These are phyloP conservation scores for Nicotiana noctiflora DNA, from an alignment of 257 asterid species.

Conservation along the genomic window DNA sequence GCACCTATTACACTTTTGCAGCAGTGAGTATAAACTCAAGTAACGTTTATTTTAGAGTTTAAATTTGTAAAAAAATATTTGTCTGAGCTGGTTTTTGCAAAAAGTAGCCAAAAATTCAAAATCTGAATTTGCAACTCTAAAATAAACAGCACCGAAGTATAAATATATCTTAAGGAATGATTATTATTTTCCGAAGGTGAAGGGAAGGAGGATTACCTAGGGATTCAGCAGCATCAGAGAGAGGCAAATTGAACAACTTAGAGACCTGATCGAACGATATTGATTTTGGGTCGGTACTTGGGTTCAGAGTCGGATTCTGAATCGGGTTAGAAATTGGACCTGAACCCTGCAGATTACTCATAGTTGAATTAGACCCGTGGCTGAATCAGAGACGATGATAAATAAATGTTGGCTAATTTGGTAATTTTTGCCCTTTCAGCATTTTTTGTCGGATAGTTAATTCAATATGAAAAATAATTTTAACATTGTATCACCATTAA, in stretches of 20 bases:
- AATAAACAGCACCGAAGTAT: not conserved
- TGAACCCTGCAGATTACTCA: constrained; percentile 32
- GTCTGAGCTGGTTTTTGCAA: too few species aligned
- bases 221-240: constrained; percentile 56
- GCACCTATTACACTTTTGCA: too few species aligned
- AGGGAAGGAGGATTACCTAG: constrained; percentile 31
- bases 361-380: constrained; percentile 4
- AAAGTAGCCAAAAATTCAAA: not conserved
- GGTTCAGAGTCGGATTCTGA: constrained; percentile 10
- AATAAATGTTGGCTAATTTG: too few species aligned
- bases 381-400: not conserved
- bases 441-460: not conserved
- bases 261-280: constrained; percentile 47
- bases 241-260: constrained; percentile 46
- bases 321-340: constrained; percentile 14
- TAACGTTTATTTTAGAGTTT: too few species aligned
- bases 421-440: too few species aligned
- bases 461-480: not conserved
- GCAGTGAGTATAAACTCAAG: too few species aligned
- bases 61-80: too few species aligned
- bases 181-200: not conserved
- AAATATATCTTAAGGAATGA: not conserved
- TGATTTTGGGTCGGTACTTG: constrained; percentile 21
- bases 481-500: not conserved
- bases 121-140: not conserved